Base-by-base conservation (phyloP, 805 yeast species). In the Candida xyloterini region DNA sequence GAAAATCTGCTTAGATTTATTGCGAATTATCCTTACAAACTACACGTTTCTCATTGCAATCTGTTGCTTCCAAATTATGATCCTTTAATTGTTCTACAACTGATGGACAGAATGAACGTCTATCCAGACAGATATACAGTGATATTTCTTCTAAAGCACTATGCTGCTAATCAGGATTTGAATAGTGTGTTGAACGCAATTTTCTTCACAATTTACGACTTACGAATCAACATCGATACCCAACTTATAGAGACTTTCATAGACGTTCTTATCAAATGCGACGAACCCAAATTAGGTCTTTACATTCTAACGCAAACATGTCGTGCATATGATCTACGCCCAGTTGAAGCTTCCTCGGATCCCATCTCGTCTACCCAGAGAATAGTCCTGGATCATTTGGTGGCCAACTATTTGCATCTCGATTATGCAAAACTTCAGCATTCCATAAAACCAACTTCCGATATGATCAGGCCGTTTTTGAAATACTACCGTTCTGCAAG, bases 391-490 rank as follows among this genome's bases (percentile, higher is more conserved):
- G 50, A 48, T 33, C 40, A 46, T 32, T 30, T 48, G 26, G 28
- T 36, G 4, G 21, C 38, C 15, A 43, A 32, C 18, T 47, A 38
- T 30, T 18, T 27, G 10, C 24, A 30, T 15, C 10, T 33, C 1
- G 30, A 30, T 18, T 40, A 30, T 23, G 13, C 32, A 9, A 26
- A 30, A 18, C 22, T 48, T 24, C 40, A 40, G 21, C 44, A 44
- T 30, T 37, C 49, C 5, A 43, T 48, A 26, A 40, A 42, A 25
- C 52, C 52, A 11, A 45, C 52, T 5, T 33, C 46, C 10, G 39
- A 14, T 3, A 48, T 48, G 52, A 30, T 48, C 11, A 29, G 37
- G 11, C 52, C 52, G 15, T 43, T 48, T 10, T 21, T 48, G 15
- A 32, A 30, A n/a, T 24, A 40, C 16, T 44, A 44, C 34, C 24